These are phyloP conservation scores for Clarkia xantiana DNA, from an alignment of 345 rosid species.

Conservation along the genomic window DNA sequence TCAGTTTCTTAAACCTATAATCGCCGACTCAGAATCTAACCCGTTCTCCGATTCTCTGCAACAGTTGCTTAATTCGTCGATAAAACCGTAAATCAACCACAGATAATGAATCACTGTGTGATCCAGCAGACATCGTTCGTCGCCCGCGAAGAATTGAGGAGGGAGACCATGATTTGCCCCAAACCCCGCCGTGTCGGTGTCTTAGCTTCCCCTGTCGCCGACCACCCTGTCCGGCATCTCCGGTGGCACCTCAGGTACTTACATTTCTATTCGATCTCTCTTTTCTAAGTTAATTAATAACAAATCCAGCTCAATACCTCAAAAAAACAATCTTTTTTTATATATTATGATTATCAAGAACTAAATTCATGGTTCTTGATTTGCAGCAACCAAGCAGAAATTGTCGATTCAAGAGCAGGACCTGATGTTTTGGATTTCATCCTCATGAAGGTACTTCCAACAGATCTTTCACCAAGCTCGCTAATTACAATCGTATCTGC, in stretches of 20 bases:
- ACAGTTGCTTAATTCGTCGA: too few relatives aligned
- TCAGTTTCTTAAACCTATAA: slow-evolving; percentile 12
- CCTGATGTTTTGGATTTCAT: slow-evolving; percentile 62
- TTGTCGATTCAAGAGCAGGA: slow-evolving; percentile 42
- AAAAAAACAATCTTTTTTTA: too few relatives aligned
- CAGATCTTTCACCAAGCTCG: too few relatives aligned
- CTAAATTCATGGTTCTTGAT: not conserved
- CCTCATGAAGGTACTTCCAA: slow-evolving; percentile 41
- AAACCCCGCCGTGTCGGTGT: slow-evolving; percentile 56
- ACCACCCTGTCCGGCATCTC: slow-evolving; percentile 36
- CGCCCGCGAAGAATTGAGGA: slow-evolving; percentile 38
- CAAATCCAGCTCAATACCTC: not conserved
- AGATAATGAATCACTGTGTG: slow-evolving; percentile 51
- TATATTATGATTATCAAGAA: not conserved
- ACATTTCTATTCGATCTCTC: not conserved
- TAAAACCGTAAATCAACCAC: too few relatives aligned
- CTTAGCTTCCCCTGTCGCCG: slow-evolving; percentile 18
- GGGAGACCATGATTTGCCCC: slow-evolving; percentile 52
- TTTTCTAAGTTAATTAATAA: not conserved
- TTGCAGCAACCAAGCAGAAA: slow-evolving; percentile 58
- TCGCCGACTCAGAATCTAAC: too few relatives aligned
- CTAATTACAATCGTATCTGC: not conserved
- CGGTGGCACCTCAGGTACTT: slow-evolving; percentile 46
- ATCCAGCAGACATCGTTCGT: slow-evolving; percentile 35
- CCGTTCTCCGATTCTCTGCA: too few relatives aligned